phyloP scores from a whole-genome alignment of 2,329 filamentous ascomycete genomes.

The Sporothrix globosa region DNA sequence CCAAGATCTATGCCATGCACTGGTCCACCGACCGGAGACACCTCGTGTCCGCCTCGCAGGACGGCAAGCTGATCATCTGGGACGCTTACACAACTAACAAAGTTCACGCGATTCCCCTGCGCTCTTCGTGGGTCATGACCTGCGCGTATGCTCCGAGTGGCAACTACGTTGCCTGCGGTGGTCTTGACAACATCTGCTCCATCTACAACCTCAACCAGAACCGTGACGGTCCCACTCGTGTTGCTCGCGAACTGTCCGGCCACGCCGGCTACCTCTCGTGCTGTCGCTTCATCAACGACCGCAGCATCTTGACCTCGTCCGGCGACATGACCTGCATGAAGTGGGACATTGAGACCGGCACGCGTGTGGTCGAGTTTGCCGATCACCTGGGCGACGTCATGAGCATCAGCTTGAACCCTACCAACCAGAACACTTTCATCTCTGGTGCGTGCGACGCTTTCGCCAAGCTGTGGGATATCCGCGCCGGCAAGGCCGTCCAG shows the following conservation, averaged over 20 bases:
- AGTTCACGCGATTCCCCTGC: constrained; percentile 94
- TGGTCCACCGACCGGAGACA: constrained; percentile 98
- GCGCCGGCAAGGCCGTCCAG: constrained; percentile 96
- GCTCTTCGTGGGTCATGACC: constrained; percentile 99
- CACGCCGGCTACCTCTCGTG: constrained; percentile 97
- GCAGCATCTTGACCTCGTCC: constrained; percentile 95
- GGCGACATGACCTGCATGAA: constrained; percentile 99
- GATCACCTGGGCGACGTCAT: constrained; percentile 98
- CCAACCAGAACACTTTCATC: constrained; percentile 98
- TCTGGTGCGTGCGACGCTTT: constrained; percentile 99
- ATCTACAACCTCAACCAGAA: constrained; percentile 97
- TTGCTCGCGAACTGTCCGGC: constrained; percentile 91
- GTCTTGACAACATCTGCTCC: constrained; percentile 98
- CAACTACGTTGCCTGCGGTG: constrained; percentile 97
- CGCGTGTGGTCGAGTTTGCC: constrained; percentile 96
- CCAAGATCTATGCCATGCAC: constrained; percentile 99
- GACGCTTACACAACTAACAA: constrained; percentile 99
- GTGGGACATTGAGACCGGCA: constrained; percentile 98
- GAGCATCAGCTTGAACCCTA: constrained; percentile 99
- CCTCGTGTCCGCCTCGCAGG: constrained; percentile 95
- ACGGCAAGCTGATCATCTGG: constrained; percentile 99
- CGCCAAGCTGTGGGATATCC: constrained; percentile 98
- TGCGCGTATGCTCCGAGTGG: constrained; percentile 98
- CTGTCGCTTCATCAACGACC: constrained; percentile 98
- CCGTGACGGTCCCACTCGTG: constrained; percentile 93